Evolutionary conservation across 768 basidiomycete species (phyloP), one percentile per base, ranked within the genome.

Genomic region (Amanita fuliginea): DNA sequence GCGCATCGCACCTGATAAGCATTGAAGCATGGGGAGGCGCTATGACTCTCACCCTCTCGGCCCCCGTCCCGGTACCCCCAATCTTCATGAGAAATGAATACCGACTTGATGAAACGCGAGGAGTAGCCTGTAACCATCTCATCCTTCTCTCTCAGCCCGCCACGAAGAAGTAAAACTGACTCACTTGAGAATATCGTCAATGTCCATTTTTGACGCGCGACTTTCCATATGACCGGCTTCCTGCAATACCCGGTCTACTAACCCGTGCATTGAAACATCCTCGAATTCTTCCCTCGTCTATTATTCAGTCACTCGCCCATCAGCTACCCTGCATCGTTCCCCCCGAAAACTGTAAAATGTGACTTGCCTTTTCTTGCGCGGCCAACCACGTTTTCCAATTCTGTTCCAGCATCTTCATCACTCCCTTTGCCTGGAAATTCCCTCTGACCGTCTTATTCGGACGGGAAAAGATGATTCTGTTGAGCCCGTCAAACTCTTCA

Each of bases 401-500:
- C 57, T 81, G 79, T 65, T 96, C 93, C 54, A 98, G 66, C 87
- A 98, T 88, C 57, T 92, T 86, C 62, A 87, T 75, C 28, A 99
- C 92, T 4, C 95, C 96, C 62, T 91, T 95, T 14, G 93, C 93
- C 72, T 79, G 78, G 62, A 99, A 97, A 56, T 83, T 89, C 8
- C 84, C 92, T 58, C 92, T 80, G 0, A 91, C 70, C 6, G 81
- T 90, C 68, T 96, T 97, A 62, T 98, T 97, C 56, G 86, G 76
- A 52, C 95, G 70, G 26, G 81, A 81, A 62, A 98, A 98, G 34
- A 96, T 67, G 49, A 98, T 92, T 39, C 96, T 76, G 42, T 81
- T 88, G 54, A 99, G 72, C 1, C 96, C 96, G 62, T 99, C 96
- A 60, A 97, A 98, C 66, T 99, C 96, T 59, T 94, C 94, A 55